Evolutionary conservation across 148 eudicot genomes (phyloP).

Genomic region (Chenopodium album): DNA sequence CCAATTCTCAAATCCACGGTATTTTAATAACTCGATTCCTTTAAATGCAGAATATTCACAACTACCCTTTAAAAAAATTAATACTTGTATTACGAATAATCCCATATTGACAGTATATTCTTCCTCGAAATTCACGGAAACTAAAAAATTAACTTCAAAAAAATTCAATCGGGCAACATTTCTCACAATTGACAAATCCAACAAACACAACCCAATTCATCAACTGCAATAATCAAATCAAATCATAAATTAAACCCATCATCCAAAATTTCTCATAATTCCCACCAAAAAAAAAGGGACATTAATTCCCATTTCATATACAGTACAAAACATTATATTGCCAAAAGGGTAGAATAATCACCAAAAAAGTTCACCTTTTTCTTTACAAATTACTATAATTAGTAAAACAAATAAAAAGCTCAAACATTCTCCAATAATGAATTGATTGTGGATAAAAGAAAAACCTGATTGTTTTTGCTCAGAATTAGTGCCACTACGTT

Average conservation of each 20-base stretch:
- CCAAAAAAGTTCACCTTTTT: too few species aligned
- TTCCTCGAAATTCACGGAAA: background rate
- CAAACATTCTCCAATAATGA: background rate
- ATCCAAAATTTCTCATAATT: background rate
- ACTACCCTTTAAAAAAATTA: background rate
- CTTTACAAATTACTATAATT: too few species aligned
- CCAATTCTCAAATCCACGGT: background rate
- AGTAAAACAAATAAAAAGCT: background rate
- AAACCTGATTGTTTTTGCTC: conserved; percentile 89
- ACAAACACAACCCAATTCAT: background rate
- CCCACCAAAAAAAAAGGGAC: background rate
- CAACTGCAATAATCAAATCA: background rate
- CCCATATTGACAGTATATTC: background rate
- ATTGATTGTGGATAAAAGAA: background rate
- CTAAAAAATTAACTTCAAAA: background rate
- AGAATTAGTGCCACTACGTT: conserved; percentile 65
- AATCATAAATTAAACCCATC: background rate
- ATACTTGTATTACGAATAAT: too few species aligned
- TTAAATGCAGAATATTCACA: background rate
- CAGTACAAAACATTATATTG: background rate
- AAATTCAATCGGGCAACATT: background rate
- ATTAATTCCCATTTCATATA: background rate
- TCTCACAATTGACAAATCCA: background rate
- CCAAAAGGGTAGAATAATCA: background rate
- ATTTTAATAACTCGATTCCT: background rate